phyloP scores from a whole-genome alignment of 164 flowering plant species.

The Sedum album region DNA sequence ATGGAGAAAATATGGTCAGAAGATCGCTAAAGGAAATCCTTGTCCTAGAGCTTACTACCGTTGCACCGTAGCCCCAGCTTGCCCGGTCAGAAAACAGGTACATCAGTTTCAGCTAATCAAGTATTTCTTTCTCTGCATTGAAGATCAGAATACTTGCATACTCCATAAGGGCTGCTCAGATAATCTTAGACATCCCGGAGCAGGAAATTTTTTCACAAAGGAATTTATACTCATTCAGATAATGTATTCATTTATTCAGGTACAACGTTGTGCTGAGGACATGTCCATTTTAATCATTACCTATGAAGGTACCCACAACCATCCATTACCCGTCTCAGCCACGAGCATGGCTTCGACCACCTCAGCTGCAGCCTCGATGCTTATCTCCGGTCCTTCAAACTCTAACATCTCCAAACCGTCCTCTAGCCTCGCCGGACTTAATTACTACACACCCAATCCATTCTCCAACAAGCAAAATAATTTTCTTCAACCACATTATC shows the following conservation, averaged over 20 bases:
- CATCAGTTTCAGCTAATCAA: background rate
- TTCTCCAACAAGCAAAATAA: slow-evolving; percentile 12
- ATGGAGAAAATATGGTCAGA: slow-evolving; percentile 62
- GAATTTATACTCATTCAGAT: background rate
- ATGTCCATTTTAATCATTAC: slow-evolving; percentile 41
- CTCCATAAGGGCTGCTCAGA: no score
- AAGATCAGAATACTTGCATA: no score
- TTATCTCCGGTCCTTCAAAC: slow-evolving; percentile 19
- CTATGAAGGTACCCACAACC: slow-evolving; percentile 46
- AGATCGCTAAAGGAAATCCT: slow-evolving; percentile 53
- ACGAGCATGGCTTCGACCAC: slow-evolving; percentile 45
- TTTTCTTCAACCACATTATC: slow-evolving; percentile 5
- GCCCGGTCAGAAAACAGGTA: slow-evolving; percentile 50
- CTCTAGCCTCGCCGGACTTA: slow-evolving; percentile 11
- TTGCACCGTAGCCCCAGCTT: slow-evolving; percentile 51
- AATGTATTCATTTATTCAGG: slow-evolving; percentile 15
- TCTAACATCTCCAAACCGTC: slow-evolving; percentile 2
- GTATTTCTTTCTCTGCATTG: no score
- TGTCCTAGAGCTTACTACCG: slow-evolving; percentile 68
- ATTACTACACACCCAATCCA: slow-evolving; percentile 12
- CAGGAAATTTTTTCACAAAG: background rate
- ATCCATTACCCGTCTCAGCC: slow-evolving; percentile 40
- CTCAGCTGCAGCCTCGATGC: slow-evolving; percentile 42
- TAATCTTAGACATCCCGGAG: no score
- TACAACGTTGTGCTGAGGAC: slow-evolving; percentile 39